Conservation (phyloP, 257 asterid species). For the Misopates orontium region DNA sequence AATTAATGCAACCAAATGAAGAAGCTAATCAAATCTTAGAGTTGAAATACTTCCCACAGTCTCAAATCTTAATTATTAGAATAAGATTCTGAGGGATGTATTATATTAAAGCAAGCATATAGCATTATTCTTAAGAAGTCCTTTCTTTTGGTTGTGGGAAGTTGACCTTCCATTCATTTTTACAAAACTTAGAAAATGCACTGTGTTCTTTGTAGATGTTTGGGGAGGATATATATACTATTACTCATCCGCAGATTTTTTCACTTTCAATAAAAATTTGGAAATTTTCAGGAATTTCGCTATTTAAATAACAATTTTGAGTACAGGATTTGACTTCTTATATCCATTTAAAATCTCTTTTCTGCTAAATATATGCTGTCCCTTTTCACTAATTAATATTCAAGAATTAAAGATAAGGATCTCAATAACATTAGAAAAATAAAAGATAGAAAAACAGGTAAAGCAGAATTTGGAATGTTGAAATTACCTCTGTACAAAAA, state of each 20-base stretch:
- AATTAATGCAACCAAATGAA: conserved; percentile 16
- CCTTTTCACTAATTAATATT: conserved; percentile 2
- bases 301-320: too few species aligned
- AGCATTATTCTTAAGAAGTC: too few species aligned
- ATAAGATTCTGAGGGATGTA: not conserved
- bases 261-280: too few species aligned
- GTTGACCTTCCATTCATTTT: not conserved
- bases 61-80: not conserved
- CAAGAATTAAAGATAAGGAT: too few species aligned
- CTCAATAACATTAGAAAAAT: not conserved
- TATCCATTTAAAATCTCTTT: conserved; percentile 1
- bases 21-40: not conserved
- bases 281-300: too few species aligned
- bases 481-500: conserved; percentile 35
- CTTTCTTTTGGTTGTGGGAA: too few species aligned
- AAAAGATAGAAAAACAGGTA: conserved; percentile 6
- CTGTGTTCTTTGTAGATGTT: not conserved
- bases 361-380: not conserved
- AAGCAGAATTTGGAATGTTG: conserved; percentile 8
- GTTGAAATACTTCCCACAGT: not conserved
- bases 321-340: not conserved
- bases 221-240: too few species aligned
- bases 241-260: too few species aligned
- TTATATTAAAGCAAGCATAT: not conserved
- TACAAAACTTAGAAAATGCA: not conserved